phyloP scores from a whole-genome alignment of 2,329 filamentous ascomycete genomes.

The Verticillium longisporum region DNA sequence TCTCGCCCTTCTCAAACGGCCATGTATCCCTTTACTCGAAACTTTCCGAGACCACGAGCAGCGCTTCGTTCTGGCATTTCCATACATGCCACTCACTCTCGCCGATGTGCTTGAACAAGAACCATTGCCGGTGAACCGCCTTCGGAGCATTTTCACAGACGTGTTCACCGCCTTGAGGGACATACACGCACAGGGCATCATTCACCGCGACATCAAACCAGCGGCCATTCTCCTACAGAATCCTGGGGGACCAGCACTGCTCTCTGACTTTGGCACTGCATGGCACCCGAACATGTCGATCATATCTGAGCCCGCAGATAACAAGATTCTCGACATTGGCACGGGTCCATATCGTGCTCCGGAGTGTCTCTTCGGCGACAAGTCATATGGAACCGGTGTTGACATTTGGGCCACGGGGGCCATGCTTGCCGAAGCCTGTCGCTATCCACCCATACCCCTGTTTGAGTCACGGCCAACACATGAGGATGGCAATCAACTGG shows the following conservation, averaged over 20 bases:
- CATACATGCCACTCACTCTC: slow-evolving; percentile 72
- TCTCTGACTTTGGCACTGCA: slow-evolving; percentile 89
- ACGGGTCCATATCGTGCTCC: slow-evolving; percentile 88
- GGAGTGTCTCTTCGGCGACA: slow-evolving; percentile 82
- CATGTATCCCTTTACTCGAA: slow-evolving; percentile 61
- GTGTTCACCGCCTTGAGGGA: slow-evolving; percentile 64
- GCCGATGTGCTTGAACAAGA: slow-evolving; percentile 53
- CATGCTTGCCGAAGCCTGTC: slow-evolving; percentile 71
- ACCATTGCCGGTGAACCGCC: slow-evolving; percentile 22
- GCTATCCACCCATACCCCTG: slow-evolving; percentile 49
- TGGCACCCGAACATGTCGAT: slow-evolving; percentile 62
- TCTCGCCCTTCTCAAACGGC: slow-evolving; percentile 49
- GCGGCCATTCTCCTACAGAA: slow-evolving; percentile 74
- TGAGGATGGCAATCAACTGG: slow-evolving; percentile 86
- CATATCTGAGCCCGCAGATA: slow-evolving; percentile 52
- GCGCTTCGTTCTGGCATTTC: slow-evolving; percentile 74
- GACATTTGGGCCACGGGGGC: slow-evolving; percentile 89
- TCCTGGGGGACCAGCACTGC: slow-evolving; percentile 61
- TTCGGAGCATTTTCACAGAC: slow-evolving; percentile 49
- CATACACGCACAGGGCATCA: slow-evolving; percentile 68
- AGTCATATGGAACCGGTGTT: slow-evolving; percentile 61
- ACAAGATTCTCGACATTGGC: slow-evolving; percentile 87
- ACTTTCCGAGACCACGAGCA: slow-evolving; percentile 66
- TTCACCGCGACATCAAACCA: slow-evolving; percentile 92
- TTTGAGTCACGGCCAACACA: slow-evolving; percentile 70